Percentiles rank a stretch among this genome's conserved stretches.
Evolutionary conservation across 2,329 filamentous ascomycete species (phyloP).

Genomic region (Pseudonectria buxi): DNA sequence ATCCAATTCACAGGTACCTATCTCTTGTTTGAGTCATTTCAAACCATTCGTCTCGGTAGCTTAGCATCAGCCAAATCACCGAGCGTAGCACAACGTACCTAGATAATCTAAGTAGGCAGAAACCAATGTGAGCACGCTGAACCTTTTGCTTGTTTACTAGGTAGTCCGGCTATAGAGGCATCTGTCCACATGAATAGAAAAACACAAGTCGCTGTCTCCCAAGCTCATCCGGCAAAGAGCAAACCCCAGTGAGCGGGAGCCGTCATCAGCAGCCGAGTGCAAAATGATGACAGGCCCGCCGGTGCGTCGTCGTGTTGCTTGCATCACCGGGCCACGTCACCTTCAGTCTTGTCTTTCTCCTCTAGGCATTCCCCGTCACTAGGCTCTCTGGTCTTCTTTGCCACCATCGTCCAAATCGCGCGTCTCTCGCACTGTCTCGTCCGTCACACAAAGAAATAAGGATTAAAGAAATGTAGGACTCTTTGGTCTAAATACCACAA

Average conservation of each 20-base stretch:
- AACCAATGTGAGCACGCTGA: conserved; percentile 2
- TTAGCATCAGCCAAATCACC: too few relatives aligned
- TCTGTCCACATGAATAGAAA: conserved; percentile 13
- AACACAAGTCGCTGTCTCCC: conserved; percentile 5
- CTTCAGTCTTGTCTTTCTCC: conserved; percentile 10
- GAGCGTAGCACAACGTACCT: too few relatives aligned
- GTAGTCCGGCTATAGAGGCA: conserved; percentile 16
- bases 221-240: too few relatives aligned
- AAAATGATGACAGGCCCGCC: too few relatives aligned
- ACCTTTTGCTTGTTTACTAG: conserved; percentile 17
- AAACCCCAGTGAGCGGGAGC: too few relatives aligned
- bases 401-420: not conserved
- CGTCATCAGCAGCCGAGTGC: too few relatives aligned
- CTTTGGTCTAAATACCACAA: conserved; percentile 29
- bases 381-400: conserved; percentile 2
- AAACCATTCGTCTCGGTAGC: too few relatives aligned
- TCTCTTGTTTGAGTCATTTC: too few relatives aligned
- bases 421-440: not conserved
- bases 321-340: conserved; percentile 8
- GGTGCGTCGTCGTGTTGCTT: too few relatives aligned
- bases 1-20: too few relatives aligned
- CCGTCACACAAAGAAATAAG: conserved; percentile 7
- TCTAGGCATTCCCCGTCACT: conserved; percentile 10
- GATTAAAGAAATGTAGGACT: conserved; percentile 34
- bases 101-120: too few relatives aligned